Evolutionary conservation across 768 basidiomycete genomes (phyloP), one percentile per base, ranked within the genome.

Genomic region (Suillus bovinus): DNA sequence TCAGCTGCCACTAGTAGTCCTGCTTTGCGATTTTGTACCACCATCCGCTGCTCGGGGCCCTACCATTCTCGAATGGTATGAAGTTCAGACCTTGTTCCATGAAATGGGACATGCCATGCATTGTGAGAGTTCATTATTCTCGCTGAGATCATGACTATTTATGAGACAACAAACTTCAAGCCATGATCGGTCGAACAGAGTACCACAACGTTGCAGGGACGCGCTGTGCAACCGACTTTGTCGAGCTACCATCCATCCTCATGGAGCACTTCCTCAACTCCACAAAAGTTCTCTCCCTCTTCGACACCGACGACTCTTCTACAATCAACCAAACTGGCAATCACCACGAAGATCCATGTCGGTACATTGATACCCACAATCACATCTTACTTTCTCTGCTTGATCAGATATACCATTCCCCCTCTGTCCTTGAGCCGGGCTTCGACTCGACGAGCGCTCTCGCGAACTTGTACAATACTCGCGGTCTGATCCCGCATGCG

Each of bases 51-150:
- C 82, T n/a, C 76, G 80, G 14, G 89, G 88, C 0, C 84, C 92
- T 6, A 88, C 93, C 0, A 75, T 89, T 56, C 77, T 99, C 24
- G 87, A 89, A 61, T 99, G 96, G 95, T 89, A 91, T 68, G 95
- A 99, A 67, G 93, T 98, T 10, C 81, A 91, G 72, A 99, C 96
- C 2, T 78, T 99, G 27, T 97, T 95, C 77, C 97, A 99, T 69
- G 97, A 99, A 77, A 97, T 99, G 94, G 97, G 97, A 1, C 97
- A 99, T 77, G 97, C 97, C 13, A 94, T 99, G 86, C 97, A 99
- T 73, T 99, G 97, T 98, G 70, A 82, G 94, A n/a, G 14, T 46
- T 66, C 17, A 22, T 60, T 42, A 22, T 31, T 34, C 38, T 44
- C 57, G 31, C 47, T 52, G 47, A 58, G 24, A 60, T 38, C 65